phyloP scores from a whole-genome alignment of 306 rosid species.

The Arachis stenosperma region DNA sequence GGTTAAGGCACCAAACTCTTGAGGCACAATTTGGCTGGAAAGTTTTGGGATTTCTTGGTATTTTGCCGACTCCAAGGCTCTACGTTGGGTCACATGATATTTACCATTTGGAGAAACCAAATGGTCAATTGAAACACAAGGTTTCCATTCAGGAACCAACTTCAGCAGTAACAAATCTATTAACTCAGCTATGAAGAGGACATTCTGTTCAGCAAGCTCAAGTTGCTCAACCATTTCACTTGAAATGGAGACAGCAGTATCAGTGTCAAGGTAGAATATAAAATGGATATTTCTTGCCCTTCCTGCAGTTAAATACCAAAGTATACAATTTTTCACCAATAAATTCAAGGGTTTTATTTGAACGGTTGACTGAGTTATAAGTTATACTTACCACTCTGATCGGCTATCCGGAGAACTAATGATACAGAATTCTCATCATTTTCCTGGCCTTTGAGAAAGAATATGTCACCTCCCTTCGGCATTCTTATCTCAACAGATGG shows the following conservation, averaged over 20 bases:
- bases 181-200: slow-evolving; percentile 50
- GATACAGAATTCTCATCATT: slow-evolving; percentile 51
- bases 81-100: background rate
- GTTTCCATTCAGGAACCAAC: slow-evolving; percentile 50
- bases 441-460: slow-evolving; percentile 48
- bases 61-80: slow-evolving; percentile 28
- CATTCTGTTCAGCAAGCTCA: slow-evolving; percentile 47
- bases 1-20: slow-evolving; percentile 16
- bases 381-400: slow-evolving; percentile 44
- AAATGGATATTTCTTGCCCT: slow-evolving; percentile 50
- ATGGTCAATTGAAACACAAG: slow-evolving; percentile 46
- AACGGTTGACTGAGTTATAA: background rate
- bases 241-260: slow-evolving; percentile 52
- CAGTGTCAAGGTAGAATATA: slow-evolving; percentile 48
- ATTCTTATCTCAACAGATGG: slow-evolving; percentile 47
- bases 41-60: slow-evolving; percentile 2
- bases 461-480: slow-evolving; percentile 44
- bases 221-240: slow-evolving; percentile 58
- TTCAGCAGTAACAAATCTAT: slow-evolving; percentile 49
- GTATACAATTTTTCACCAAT: background rate
- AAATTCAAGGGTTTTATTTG: background rate
- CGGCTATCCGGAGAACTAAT: slow-evolving; percentile 51
- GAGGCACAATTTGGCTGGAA: slow-evolving; percentile 21
- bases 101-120: slow-evolving; percentile 34
- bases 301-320: slow-evolving; percentile 40